These are phyloP conservation scores for Fragilaria radians DNA, from an alignment of 108 stramenopile species.

Conservation along the genomic window DNA sequence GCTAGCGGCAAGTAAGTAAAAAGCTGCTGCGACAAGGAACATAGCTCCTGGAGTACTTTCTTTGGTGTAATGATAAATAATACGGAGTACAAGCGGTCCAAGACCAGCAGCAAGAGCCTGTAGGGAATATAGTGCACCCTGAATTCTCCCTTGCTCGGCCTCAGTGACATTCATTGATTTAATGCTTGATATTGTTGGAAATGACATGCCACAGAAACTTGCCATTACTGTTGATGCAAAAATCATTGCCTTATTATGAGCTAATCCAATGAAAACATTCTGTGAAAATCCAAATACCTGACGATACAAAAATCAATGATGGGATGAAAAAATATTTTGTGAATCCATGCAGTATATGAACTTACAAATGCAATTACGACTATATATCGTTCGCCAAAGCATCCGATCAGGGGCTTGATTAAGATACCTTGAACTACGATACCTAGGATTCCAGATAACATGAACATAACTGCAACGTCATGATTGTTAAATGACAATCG, in stretches of 20 bases:
- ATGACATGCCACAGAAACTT: conserved; percentile 52
- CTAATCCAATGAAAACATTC: conserved; percentile 58
- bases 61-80: conserved; percentile 49
- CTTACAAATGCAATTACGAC: conserved; percentile 53
- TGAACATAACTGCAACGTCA: conserved; percentile 62
- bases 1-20: conserved; percentile 52
- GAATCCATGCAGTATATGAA: conserved; percentile 35
- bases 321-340: not conserved
- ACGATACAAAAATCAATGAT: no score
- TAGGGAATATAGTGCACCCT: conserved; percentile 76
- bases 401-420: conserved; percentile 62
- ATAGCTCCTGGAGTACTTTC: conserved; percentile 53
- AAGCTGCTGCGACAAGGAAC: conserved; percentile 56
- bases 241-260: conserved; percentile 50
- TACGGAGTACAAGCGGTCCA: conserved; percentile 57
- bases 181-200: conserved; percentile 81
- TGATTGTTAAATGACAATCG: conserved; percentile 48
- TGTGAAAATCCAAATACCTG: conserved; percentile 9
- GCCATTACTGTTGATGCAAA: conserved; percentile 47
- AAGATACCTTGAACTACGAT: conserved; percentile 62
- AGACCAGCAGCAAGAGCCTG: conserved; percentile 66
- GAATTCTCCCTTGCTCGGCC: conserved; percentile 75
- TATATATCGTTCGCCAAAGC: conserved; percentile 60
- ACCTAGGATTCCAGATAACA: conserved; percentile 61
- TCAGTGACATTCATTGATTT: conserved; percentile 78